A percentile compares a stretch with the other conserved stretches of the same genome.
Conservation (phyloP, 2,329 filamentous ascomycete genomes). For the Macrophomina pseudophaseolina region DNA sequence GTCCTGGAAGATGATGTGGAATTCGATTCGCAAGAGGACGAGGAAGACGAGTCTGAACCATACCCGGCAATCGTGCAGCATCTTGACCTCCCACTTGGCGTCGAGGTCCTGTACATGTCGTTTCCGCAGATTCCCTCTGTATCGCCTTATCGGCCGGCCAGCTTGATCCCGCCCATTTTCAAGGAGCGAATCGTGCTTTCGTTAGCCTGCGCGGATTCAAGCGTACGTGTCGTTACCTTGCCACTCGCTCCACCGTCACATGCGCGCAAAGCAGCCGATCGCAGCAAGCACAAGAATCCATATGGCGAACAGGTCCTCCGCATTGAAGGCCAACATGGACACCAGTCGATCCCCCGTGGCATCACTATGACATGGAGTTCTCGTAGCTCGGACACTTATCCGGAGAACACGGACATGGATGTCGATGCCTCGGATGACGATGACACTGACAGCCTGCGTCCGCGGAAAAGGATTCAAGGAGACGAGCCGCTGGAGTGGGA, state of each 20-base stretch:
- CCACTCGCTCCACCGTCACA: constrained; percentile 60
- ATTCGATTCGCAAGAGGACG: constrained; percentile 62
- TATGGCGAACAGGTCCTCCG: constrained; percentile 55
- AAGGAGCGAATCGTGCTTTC: constrained; percentile 58
- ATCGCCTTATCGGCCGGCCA: constrained; percentile 38
- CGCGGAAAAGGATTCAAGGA: constrained; percentile 20
- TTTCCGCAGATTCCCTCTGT: constrained; percentile 48
- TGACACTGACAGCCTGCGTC: constrained; percentile 27
- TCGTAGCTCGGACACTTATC: constrained; percentile 23
- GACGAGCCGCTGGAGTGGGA: constrained; percentile 44
- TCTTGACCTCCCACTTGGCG: constrained; percentile 60
- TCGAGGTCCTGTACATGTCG: constrained; percentile 59
- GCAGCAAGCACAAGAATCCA: constrained; percentile 36
- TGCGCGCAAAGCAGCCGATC: constrained; percentile 41
- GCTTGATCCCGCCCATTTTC: constrained; percentile 53
- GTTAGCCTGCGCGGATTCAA: constrained; percentile 62
- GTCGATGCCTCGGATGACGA: constrained; percentile 35
- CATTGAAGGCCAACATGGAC: constrained; percentile 52
- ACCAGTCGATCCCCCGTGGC: constrained; percentile 57
- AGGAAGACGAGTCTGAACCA: constrained; percentile 62
- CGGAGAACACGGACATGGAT: constrained; percentile 42
- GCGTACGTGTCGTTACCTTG: constrained; percentile 60
- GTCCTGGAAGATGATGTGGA: constrained; percentile 38
- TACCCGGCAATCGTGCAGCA: constrained; percentile 60
- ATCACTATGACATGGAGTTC: constrained; percentile 60